Evolutionary conservation across 2,329 filamentous ascomycete species (phyloP), one percentile per base, ranked within the genome.

Genomic region (Phaeosphaeriaceae sp.): DNA sequence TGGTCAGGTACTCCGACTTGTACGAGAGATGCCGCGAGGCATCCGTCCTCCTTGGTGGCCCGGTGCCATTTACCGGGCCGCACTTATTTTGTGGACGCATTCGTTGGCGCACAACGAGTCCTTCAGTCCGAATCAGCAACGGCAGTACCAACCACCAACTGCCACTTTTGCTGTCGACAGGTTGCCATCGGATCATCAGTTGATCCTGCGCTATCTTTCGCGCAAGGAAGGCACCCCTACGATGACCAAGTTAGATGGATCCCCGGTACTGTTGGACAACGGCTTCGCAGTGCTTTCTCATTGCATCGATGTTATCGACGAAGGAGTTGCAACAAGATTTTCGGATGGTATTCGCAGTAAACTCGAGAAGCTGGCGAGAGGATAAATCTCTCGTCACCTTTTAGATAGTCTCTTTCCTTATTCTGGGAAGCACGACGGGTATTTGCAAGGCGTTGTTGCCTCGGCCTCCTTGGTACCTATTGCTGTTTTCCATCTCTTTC

Each of bases 1-100:
- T 61, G 89, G 89, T 0, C 89, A 92, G 75, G 84, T 91, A 3
- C 78, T 90, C 46, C 83, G 87, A 3, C 80, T 90, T 11, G 76
- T 91, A 42, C 81, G 85, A 7, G 78, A 80, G 15, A 90, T 91
- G 84, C 83, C 86, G 1, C 78, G 79, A 28, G 84, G 87, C 50
- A 81, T 85, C 2, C 84, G 88, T 22, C 89, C 89, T 6, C 85
- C 84, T 40, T 92, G 89, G 89, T 92, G 89, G 89, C 80, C 87
- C n/a, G 85, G 84, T 1, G 89, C 88, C 2, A 79, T 91, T 43
- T 91, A 92, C 72, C 86, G 90, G n/a, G 88, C 84, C 43, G 61
- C 71, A 28, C 68, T 76, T 28, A 67, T 77, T 17, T 58, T 77
- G 10, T 76, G 74, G 74, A 71, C 84, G 2, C 86, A 90, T 65